Conservation (phyloP, 2,329 filamentous ascomycete species). For the Alternaria consortialis region DNA sequence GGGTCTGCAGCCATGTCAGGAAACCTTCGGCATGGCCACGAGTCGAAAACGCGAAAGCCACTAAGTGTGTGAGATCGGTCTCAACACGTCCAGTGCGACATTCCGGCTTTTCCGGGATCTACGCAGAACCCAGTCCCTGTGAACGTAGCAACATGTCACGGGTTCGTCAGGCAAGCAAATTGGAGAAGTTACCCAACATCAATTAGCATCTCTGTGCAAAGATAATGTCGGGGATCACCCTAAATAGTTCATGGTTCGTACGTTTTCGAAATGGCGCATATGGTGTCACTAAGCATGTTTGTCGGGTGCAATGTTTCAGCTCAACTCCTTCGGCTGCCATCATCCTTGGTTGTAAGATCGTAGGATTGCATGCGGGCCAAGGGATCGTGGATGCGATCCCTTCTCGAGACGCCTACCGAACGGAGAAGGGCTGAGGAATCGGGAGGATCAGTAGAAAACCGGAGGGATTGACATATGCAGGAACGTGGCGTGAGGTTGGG, state of each 20-base stretch:
- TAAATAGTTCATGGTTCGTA: neutral
- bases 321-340: constrained; percentile 2
- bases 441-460: constrained; percentile 4
- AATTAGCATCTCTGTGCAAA: neutral
- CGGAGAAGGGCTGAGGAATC: neutral
- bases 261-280: neutral
- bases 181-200: neutral
- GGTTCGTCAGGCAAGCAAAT: neutral
- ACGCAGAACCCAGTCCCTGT: neutral
- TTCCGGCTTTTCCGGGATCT: constrained; percentile 11
- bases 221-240: neutral
- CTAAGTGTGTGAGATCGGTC: constrained; percentile 11
- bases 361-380: neutral
- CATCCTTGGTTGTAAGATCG: neutral
- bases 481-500: constrained; percentile 8
- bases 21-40: constrained; percentile 13
- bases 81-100: constrained; percentile 7
- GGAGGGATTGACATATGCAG: constrained; percentile 13
- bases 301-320: constrained; percentile 11
- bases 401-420: neutral
- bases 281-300: constrained; percentile 15
- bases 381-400: constrained; percentile 1
- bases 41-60: constrained; percentile 7
- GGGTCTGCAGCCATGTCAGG: constrained; percentile 6
- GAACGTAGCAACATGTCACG: neutral